phyloP scores from a whole-genome alignment of 306 rosid genomes.

The Psophocarpus tetragonolobus region DNA sequence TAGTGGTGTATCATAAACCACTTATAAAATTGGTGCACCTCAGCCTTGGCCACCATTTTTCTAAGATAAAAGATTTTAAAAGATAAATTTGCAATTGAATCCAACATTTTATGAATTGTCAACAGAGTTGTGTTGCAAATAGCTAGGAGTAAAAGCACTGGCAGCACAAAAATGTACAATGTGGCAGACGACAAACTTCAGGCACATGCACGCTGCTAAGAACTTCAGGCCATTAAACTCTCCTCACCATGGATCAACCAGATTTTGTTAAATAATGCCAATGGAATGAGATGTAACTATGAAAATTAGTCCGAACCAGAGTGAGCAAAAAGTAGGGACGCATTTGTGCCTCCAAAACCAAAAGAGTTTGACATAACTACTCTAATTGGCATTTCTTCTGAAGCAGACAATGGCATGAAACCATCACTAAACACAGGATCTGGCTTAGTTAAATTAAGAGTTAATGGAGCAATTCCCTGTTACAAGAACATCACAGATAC shows the following conservation, averaged over 20 bases:
- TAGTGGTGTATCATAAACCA: no score
- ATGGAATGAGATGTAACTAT: conserved; percentile 5
- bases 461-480: conserved; percentile 91
- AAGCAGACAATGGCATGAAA: conserved; percentile 69
- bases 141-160: neutral
- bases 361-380: conserved; percentile 89
- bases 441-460: conserved; percentile 82
- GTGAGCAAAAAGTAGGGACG: conserved; percentile 74
- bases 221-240: neutral
- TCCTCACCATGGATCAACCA: conserved; percentile 1
- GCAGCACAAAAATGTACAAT: conserved; percentile 1
- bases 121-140: neutral
- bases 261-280: conserved; percentile 17
- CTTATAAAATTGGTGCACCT: no score
- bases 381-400: conserved; percentile 66
- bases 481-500: conserved; percentile 29
- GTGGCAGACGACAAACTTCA: neutral
- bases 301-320: conserved; percentile 33
- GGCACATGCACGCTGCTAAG: neutral
- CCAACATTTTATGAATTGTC: neutral
- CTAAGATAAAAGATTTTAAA: neutral
- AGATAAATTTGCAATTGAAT: neutral
- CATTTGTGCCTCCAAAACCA: conserved; percentile 97
- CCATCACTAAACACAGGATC: conserved; percentile 68
- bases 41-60: no score